Base-by-base conservation (phyloP, 2,329 filamentous ascomycete species). In the Plenodomus biglobosus region DNA sequence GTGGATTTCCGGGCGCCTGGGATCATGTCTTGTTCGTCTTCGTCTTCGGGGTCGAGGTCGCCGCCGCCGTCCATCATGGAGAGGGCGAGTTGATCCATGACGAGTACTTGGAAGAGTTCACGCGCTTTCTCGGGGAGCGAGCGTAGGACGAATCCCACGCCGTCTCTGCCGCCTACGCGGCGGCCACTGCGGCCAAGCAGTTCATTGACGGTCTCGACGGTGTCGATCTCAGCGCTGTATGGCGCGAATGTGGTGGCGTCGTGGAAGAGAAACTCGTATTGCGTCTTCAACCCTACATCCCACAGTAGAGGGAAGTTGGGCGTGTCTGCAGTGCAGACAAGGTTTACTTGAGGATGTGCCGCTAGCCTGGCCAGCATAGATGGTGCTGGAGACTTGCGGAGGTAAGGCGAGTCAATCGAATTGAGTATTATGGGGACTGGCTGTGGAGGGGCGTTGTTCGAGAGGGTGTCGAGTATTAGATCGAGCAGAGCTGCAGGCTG, bases 81-180 rank as follows among this genome's bases (percentile, higher is more conserved):
- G 22, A 85, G 79, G 16, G 86, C 83, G 35, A 99, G 77, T 40
- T 96, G 85, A 73, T 97, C 92, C 13, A 85, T 85, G 2, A 97
- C 84, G 15, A 99, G 78, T 40, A 99, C 79, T 27, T 87, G 82
- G 72, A 96, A 99, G 20, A 99, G 73, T 50, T 85, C 90, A 69
- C 89, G 85, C 0, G 94, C 94, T 65, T 97, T 97, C 72, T 95
- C 91, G 0, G 94, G 92, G 53, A 99, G 75, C 70, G 87, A 92
- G 64, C 88, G 89, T 44, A 99, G 77, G 46, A 99, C 94, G 66
- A 94, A 97, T 5, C 85, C 86, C 1, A 96, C 89, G 53, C 94
- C 94, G 64, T 96, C 92, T 66, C 91, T 88, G 38, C 94, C 94
- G 44, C 90, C 91, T 7, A 92, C 81, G 36, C 90, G 84, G 42